Base-by-base conservation (phyloP, 1,284 basidiomycete species). In the Coriolopsis trogii region DNA sequence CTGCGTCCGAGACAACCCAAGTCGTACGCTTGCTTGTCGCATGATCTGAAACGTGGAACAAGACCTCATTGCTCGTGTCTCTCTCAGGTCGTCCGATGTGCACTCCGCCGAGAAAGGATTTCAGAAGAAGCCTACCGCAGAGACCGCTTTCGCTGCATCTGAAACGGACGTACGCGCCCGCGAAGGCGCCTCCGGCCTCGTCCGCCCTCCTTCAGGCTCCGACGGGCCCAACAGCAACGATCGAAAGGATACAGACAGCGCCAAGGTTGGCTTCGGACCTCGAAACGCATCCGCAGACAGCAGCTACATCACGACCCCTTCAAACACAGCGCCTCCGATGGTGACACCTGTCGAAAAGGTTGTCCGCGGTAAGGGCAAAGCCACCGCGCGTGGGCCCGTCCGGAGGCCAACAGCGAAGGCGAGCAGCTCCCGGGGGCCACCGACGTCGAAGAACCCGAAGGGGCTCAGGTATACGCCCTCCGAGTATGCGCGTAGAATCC, bases 401-500 rank as follows among this genome's bases (percentile, higher is more conserved):
- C 29, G 18, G 10, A 13, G 23, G 9, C 33, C 41, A 42, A 6
- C 5, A n/a, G 28, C 16, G 28, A 34, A 21, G 13, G 21, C 7
- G 21, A 16, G 44, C 5, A n/a, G n/a, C n/a, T n/a, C n/a, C n/a
- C n/a, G 24, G 2, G 30, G 25, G 10, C 6, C 13, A 20, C 33
- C 43, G 12, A 16, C 42, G 24, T 20, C 37, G 18, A 61, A 64
- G 59, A 62, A 61, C 49, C 30, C 13, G 13, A 61, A 59, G 41
- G 38, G 53, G 46, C 61, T 53, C 42, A 50, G 42, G 42, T 62
- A 60, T 45, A 61, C 63, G 29, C 62, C 75, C 5, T 58, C 69
- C 0, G 73, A 75, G 33, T 79, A 73, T 49, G 76, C 74, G 15
- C 66, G 67, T 48, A 67, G 61, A 51, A 53, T 76, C 10, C 65